Evolutionary conservation across 305 asterid species (phyloP).

Genomic region (Stenogyne calaminthoides): DNA sequence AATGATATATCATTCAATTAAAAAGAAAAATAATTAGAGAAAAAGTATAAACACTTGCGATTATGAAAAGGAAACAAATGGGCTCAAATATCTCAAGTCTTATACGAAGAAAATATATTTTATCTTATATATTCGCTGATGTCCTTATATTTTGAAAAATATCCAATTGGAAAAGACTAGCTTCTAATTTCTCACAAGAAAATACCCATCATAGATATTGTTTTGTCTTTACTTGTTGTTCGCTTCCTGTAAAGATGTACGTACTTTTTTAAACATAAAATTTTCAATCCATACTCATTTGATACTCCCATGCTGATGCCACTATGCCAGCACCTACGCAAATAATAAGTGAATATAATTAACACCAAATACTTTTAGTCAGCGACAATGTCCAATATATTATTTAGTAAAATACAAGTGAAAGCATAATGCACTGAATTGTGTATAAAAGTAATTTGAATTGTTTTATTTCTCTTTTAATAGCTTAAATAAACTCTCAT

Average conservation of each 20-base stretch:
- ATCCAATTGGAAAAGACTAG: slow-evolving; percentile 14
- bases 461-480: too few relatives aligned
- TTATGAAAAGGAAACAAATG: not conserved
- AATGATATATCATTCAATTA: too few relatives aligned
- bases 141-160: slow-evolving; percentile 3
- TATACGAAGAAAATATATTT: not conserved
- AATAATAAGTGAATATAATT: too few relatives aligned
- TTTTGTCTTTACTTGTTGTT: slow-evolving; percentile 14
- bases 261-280: not conserved
- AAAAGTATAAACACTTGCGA: not conserved
- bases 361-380: too few relatives aligned
- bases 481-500: too few relatives aligned
- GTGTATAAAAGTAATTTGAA: too few relatives aligned
- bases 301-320: too few relatives aligned
- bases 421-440: too few relatives aligned
- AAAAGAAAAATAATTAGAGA: not conserved
- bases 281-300: not conserved
- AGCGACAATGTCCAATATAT: too few relatives aligned
- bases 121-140: not conserved
- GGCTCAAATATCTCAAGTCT: not conserved
- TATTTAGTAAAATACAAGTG: too few relatives aligned
- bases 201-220: not conserved
- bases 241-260: not conserved
- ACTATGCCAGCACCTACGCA: too few relatives aligned
- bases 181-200: slow-evolving; percentile 19